Conservation (phyloP, 176 grass and related monocot species). For the Bothriochloa decipiens region DNA sequence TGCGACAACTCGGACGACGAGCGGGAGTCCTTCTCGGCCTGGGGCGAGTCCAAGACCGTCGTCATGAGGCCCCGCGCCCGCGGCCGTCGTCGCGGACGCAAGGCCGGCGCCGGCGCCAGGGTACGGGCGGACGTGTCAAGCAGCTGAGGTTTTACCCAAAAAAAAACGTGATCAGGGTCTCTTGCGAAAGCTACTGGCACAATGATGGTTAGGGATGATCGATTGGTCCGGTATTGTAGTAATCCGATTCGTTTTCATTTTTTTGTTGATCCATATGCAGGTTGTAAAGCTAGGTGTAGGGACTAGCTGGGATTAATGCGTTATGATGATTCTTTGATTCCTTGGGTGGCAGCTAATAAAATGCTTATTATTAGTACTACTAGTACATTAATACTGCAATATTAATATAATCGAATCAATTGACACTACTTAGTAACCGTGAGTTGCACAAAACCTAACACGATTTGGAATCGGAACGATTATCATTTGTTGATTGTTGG, state of each 20-base stretch:
- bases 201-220: background rate
- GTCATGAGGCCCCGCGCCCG: slow-evolving; percentile 51
- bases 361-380: background rate
- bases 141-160: background rate
- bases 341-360: slow-evolving; percentile 51
- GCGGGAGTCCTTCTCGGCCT: slow-evolving; percentile 60
- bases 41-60: slow-evolving; percentile 85
- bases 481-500: too few species aligned
- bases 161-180: fast-evolving
- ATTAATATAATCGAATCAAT: background rate
- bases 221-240: background rate
- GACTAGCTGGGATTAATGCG: slow-evolving; percentile 14
- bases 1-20: slow-evolving; percentile 68
- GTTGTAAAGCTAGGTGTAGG: slow-evolving; percentile 43
- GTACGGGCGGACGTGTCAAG: slow-evolving; percentile 17
- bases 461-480: too few species aligned
- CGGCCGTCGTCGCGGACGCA: slow-evolving; percentile 43
- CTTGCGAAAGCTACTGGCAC: background rate
- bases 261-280: slow-evolving; percentile 2
- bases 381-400: background rate
- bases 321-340: slow-evolving; percentile 50
- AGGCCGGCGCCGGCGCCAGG: slow-evolving; percentile 12
- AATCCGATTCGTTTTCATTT: background rate
- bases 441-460: too few species aligned
- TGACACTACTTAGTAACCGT: too few species aligned